phyloP scores from a whole-genome alignment of 805 yeast species.

The Metschnikowia arizonensis region DNA sequence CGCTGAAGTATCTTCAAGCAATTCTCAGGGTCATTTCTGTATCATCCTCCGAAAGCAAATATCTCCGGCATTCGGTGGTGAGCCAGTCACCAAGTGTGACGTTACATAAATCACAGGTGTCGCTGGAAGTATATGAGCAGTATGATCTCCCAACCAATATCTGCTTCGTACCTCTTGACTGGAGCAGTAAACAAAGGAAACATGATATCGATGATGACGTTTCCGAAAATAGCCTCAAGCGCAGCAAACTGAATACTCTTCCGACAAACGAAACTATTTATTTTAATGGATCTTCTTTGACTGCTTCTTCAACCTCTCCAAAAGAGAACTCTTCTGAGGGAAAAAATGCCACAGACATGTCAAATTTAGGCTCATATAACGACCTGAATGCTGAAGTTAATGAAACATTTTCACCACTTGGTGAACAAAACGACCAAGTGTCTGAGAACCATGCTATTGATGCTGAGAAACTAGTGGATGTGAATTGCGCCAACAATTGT shows the following conservation, averaged over 20 bases:
- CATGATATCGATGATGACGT: background rate
- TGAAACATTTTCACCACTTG: background rate
- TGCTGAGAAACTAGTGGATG: background rate
- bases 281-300: background rate
- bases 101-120: background rate
- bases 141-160: slow-evolving; percentile 15
- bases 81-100: background rate
- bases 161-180: slow-evolving; percentile 11
- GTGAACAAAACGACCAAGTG: background rate
- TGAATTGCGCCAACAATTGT: background rate
- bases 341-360: background rate
- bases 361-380: background rate
- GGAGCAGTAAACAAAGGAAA: slow-evolving; percentile 6
- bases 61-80: slow-evolving; percentile 1
- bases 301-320: background rate
- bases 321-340: background rate
- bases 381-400: background rate
- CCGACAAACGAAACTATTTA: background rate
- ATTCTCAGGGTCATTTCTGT: slow-evolving; percentile 13
- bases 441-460: background rate
- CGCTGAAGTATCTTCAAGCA: slow-evolving; percentile 17
- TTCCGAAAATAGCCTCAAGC: background rate
- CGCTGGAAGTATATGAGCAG: slow-evolving; percentile 9
- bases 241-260: background rate
- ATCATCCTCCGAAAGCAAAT: slow-evolving; percentile 10